phyloP scores from a whole-genome alignment of 2,329 filamentous ascomycete species.

The Clonostachys byssicola region DNA sequence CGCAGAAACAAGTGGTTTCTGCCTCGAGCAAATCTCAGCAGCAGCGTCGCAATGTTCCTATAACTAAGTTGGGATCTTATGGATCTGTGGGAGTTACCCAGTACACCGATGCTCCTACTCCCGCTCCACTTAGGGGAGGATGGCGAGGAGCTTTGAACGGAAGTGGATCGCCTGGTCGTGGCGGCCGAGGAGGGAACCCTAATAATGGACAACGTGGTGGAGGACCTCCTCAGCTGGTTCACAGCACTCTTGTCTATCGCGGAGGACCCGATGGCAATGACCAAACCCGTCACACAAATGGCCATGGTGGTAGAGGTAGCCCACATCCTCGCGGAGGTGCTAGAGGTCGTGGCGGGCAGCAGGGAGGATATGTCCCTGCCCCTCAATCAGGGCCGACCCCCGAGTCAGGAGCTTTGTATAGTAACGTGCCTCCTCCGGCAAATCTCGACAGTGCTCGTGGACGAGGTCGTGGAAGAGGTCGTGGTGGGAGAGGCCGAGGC shows the following conservation, averaged over 20 bases:
- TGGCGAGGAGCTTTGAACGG: conserved; percentile 56
- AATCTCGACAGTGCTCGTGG: conserved; percentile 42
- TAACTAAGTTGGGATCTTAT: conserved; percentile 32
- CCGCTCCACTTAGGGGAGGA: conserved; percentile 48
- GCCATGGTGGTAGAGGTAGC: conserved; percentile 12
- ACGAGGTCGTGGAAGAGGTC: conserved; percentile 30
- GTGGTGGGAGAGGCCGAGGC: conserved; percentile 33
- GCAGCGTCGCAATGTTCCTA: conserved; percentile 38
- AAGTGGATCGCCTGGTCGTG: conserved; percentile 28
- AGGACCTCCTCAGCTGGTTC: conserved; percentile 36
- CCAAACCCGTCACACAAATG: conserved; percentile 11
- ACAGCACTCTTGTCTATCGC: conserved; percentile 50
- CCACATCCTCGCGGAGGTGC: conserved; percentile 5
- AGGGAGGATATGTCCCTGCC: conserved; percentile 10
- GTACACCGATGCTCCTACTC: conserved; percentile 51
- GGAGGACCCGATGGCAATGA: conserved; percentile 21
- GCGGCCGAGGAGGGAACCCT: conserved; percentile 22
- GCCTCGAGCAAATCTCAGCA: conserved; percentile 48
- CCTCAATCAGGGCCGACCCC: conserved; percentile 3
- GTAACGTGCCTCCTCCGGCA: conserved; percentile 57
- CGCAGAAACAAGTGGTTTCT: conserved; percentile 74
- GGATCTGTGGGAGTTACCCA: conserved; percentile 58
- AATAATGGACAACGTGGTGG: conserved; percentile 20
- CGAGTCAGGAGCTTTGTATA: conserved; percentile 32
- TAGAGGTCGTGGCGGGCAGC: conserved; percentile 17